Evolutionary conservation across 768 basidiomycete species (phyloP), one percentile per base, ranked within the genome.

Genomic region (Jaapia argillacea): DNA sequence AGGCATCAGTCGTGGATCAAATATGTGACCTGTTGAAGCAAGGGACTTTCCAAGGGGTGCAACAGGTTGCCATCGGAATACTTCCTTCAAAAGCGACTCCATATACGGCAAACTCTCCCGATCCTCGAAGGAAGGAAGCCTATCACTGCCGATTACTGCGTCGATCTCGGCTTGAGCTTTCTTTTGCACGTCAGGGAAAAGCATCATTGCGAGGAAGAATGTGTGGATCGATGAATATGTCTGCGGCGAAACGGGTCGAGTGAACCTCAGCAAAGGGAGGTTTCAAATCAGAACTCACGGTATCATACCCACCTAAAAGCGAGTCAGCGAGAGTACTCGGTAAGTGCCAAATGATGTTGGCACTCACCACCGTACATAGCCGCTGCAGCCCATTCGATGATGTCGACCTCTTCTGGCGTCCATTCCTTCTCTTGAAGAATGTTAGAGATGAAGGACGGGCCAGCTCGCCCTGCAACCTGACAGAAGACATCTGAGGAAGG

Each of bases 11-110:
- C 16, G 16, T 10, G 10, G 10, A 33, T 16, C 10, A 10, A 33
- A 10, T 10, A 33, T 33, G 55, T 59, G 35, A 56, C 57, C 14
- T 55, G 48, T 48, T 71, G 70, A 2, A 69, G 68, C 2, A 68
- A 27, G 63, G 10, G 26, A 6, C 44, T 25, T 24, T 16, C 45
- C 28, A 6, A 44, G 39, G 1, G 51, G 48, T 1, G 36, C 45
- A 13, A 48, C 45, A 4, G 40, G 39, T 3, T 33, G 26, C 47
- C 51, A 57, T 14, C 51, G 45, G 16, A 52, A 22, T n/a, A 46
- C 48, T 41, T 59, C 58, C 18, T 55, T 56, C 1, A 41, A 18
- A 12, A 57, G 24, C 2, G 53, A 51, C 4, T 37, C 24, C 12
- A 55, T 36, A 38, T 59, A 59, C 3, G 53, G 48, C 23, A 59